Evolutionary conservation across 2,329 filamentous ascomycete species (phyloP).

Genomic region (Emmonsiellopsis sp.): DNA sequence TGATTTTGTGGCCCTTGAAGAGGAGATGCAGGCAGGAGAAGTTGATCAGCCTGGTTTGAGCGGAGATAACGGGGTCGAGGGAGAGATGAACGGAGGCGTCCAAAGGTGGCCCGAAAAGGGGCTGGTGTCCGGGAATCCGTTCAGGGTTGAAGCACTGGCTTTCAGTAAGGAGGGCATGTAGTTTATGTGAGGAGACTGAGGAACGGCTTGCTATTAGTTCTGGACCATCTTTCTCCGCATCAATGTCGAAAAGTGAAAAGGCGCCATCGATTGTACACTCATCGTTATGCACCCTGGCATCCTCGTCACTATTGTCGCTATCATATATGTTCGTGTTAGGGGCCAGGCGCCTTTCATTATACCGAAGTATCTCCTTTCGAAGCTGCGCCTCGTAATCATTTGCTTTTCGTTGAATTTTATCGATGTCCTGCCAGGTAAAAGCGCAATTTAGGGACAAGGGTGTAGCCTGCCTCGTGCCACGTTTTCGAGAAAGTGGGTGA

Average conservation of each 20-base stretch:
- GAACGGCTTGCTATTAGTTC: neutral
- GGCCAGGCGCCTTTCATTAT: conserved; percentile 16
- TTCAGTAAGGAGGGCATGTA: conserved; percentile 21
- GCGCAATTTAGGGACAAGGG: conserved; percentile 57
- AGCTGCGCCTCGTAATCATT: conserved; percentile 29
- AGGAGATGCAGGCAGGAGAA: conserved; percentile 66
- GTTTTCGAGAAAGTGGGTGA: conserved; percentile 55
- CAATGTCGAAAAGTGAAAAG: conserved; percentile 28
- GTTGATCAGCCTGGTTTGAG: conserved; percentile 69
- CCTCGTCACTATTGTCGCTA: neutral
- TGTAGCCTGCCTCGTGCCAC: conserved; percentile 36
- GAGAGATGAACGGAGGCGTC: conserved; percentile 55
- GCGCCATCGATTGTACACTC: conserved; percentile 11
- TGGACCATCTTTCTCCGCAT: conserved; percentile 14
- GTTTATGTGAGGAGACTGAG: conserved; percentile 19
- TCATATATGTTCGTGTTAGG: neutral
- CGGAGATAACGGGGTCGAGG: conserved; percentile 61
- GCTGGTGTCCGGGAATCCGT: conserved; percentile 7
- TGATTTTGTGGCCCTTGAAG: conserved; percentile 63
- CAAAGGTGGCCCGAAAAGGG: conserved; percentile 30
- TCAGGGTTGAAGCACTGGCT: conserved; percentile 14
- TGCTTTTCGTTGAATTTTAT: conserved; percentile 53
- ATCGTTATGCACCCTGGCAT: neutral
- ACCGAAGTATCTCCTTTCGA: conserved; percentile 29
- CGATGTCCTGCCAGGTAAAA: conserved; percentile 62